These are phyloP conservation scores for Chaetomiaceae sp. DNA, from an alignment of 2,329 filamentous ascomycete species.

Conservation along the genomic window DNA sequence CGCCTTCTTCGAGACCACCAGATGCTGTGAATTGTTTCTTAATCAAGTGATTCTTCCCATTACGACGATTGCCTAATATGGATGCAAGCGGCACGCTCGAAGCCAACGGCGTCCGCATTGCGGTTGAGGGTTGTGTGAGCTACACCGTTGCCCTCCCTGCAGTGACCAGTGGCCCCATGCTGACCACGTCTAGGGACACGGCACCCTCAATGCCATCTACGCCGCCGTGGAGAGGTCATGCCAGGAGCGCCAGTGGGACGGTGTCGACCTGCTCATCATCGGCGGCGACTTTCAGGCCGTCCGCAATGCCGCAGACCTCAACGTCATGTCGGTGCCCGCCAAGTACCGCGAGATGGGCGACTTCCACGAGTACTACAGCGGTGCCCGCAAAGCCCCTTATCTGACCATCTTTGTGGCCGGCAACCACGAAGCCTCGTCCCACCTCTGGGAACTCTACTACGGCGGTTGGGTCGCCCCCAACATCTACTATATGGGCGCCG, in stretches of 20 bases:
- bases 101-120: conserved; percentile 61
- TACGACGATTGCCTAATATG: background rate
- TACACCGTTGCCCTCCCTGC: background rate
- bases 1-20: too few species aligned
- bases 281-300: conserved; percentile 94
- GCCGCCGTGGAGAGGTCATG: conserved; percentile 67
- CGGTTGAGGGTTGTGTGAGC: conserved; percentile 81
- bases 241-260: conserved; percentile 68
- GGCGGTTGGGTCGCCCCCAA: conserved; percentile 96
- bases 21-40: too few species aligned
- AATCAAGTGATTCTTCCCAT: too few species aligned
- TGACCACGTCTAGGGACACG: conserved; percentile 67
- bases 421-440: conserved; percentile 90
- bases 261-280: conserved; percentile 86
- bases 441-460: conserved; percentile 90
- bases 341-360: conserved; percentile 89
- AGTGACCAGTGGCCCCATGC: background rate
- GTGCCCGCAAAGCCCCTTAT: conserved; percentile 71
- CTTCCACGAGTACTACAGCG: conserved; percentile 92
- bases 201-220: conserved; percentile 88
- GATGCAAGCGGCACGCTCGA: conserved; percentile 2
- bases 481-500: conserved; percentile 94
- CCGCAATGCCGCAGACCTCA: conserved; percentile 82
- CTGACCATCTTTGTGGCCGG: conserved; percentile 89
- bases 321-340: conserved; percentile 79